Evolutionary conservation across 1,284 basidiomycete species (phyloP), one percentile per base, ranked within the genome.

Genomic region (Ceratobasidium sp.): DNA sequence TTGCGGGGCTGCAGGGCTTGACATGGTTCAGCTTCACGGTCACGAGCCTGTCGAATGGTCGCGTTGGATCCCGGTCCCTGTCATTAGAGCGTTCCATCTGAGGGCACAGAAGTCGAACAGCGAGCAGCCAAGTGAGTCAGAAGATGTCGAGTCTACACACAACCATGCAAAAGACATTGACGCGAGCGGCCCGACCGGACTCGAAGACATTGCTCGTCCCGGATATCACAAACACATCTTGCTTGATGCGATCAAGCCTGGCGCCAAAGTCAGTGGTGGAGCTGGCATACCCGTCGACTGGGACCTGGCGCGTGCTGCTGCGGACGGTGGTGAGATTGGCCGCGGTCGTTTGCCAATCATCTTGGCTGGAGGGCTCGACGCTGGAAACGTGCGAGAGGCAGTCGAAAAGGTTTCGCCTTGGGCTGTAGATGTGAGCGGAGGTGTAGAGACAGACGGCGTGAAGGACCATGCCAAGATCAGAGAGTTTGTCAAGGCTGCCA

Each of bases 371-470:
- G 96, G 96, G 0, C 80, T 98, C 75, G 91, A 86, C 28, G 85
- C 89, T 1, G 84, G 84, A 39, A 97, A 94, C 76, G 90, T 97
- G 0, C 80, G 81, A 16, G 83, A 86, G 74, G 94, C 93, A 4
- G 84, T 96, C 34, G 81, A 81, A 45, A 80, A 82, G 36, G 92
- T 94, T 23, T 80, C 80, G n/a, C 93, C 94, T 12, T 95, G 92
- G 91, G 92, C 91, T 12, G 93, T 97, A 34, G 96, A 98, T 79
- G 94, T 97, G 32, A 93, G 93, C 76, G 90, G 92, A 0, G 95
- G 96, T 2, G 94, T 97, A 0, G 96, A 97, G 82, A 83, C 80
- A 30, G 83, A 80, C 34, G 89, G 88, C 58, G 85, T 82, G 43
- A 97, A 97, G n/a, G n/a, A 96, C 78, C 60, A 86, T 12, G 84